Base-by-base conservation (phyloP, 805 yeast species). In the Cyberlindnera subsufficiens region DNA sequence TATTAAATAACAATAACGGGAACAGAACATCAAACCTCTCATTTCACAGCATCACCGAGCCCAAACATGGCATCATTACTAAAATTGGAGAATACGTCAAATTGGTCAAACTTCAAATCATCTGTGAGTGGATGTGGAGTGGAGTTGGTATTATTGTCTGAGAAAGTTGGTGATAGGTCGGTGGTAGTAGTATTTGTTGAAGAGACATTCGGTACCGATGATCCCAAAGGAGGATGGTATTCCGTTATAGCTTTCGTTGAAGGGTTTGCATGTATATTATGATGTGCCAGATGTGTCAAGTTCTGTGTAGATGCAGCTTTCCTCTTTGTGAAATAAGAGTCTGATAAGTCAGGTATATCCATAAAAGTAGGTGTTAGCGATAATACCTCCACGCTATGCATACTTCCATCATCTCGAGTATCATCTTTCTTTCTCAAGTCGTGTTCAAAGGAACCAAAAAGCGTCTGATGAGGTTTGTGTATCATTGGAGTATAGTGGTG, bases 311-410 rank as follows among this genome's bases (percentile, higher is more conserved):
- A 32, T n/a, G 14, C 14, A 15, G 35, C 18, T 32, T 18, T 34
- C 29, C 37, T 18, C 11, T 20, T 34, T 5, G 20, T 13, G 35
- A 32, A 31, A 22, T 31, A 32, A n/a, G 40, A 20, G 15, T 38
- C 22, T 14, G 35, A n/a, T 14, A 38, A 16, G 16, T 38, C 40
- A 11, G 52, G 50, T 7, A 49, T 37, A 46, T 68, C 73, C 60
- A 64, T 59, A 40, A 67, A 67, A 36, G 68, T 61, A 6, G 73
- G 71, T 5, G 69, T 67, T 35, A 68, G 42, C 0, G 71, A 65
- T 13, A 67, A 42, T 5, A 65, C 71, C 45, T 67, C 73, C 5
- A 66, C 69, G 40, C 42, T 43, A 29, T 42, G 37, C 15, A 38
- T 37, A 20, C 44, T 43, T 9, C 20, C 37, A 31, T 42, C 39